phyloP scores from a whole-genome alignment of 306 rosid genomes.

The Datisca glomerata region DNA sequence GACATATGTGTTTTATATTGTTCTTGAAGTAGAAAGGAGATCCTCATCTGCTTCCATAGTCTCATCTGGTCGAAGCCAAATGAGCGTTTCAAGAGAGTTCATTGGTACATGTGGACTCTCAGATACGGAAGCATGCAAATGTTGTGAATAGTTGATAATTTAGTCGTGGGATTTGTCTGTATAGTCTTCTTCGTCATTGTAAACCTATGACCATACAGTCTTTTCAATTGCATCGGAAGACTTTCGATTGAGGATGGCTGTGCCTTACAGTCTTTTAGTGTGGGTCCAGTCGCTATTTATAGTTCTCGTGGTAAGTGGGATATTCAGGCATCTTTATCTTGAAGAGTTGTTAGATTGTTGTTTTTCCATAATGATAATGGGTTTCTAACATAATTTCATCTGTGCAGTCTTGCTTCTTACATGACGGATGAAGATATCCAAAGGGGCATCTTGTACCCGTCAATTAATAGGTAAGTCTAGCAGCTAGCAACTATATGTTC shows the following conservation, averaged over 20 bases:
- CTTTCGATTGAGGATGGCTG: no score
- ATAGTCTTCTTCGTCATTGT: not conserved
- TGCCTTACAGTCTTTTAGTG: no score
- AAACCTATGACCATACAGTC: no score
- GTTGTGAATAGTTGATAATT: not conserved
- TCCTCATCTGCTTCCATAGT: not conserved
- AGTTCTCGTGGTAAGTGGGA: no score
- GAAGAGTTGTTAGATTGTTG: constrained; percentile 1
- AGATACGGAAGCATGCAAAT: not conserved
- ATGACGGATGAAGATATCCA: constrained; percentile 72
- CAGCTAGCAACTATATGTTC: not conserved
- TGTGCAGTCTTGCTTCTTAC: constrained; percentile 84
- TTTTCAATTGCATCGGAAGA: no score
- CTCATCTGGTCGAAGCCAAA: no score
- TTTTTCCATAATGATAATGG: constrained; percentile 7
- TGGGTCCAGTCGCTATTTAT: no score
- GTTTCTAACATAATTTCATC: constrained; percentile 28
- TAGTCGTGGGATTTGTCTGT: not conserved
- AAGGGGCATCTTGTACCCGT: constrained; percentile 77
- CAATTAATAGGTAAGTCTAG: constrained; percentile 48
- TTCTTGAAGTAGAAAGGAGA: not conserved
- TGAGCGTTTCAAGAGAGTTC: not conserved
- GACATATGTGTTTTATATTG: no score
- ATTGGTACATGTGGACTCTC: not conserved
- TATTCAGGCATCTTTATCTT: constrained; percentile 7